Evolutionary conservation across 225 moss, liverwort and hornwort genomes (phyloP), one percentile per base, ranked within the genome.

Genomic region (Physcomitrellopsis africana): DNA sequence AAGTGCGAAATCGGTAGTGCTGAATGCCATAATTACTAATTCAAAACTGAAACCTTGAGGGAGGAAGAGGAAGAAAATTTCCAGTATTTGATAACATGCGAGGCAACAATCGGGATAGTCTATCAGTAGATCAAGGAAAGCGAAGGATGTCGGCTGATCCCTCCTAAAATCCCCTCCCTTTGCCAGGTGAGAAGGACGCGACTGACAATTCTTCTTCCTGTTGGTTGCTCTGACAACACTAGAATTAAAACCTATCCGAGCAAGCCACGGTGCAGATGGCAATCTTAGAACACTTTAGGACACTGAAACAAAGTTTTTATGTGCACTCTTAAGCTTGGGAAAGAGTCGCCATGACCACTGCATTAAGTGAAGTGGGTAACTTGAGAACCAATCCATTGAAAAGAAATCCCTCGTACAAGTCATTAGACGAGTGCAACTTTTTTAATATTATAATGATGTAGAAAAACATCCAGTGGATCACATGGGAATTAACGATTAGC

Each of bases 381-480:
- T 70, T 65, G 77, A 69, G 65, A 57, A 68, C 72, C 51, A 79
- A 72, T 68, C 70, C 65, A 71, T 57, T 77, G 44, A 66, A 16
- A 59, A 59, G 26, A 72, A 72, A 80, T 43, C 48, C 63, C 65
- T 51, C 60, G 46, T 18, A 4, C 43, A 62, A 27, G 61, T 70
- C 61, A 29, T 15, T 44, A 51, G 53, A 13, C 67, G 46, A 27
- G 18, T 22, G 9, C 2, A 51, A 73, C 61, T 63, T 61, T 29
- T 66, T 18, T 58, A 60, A 19, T 17, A 43, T 7, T 52, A 46
- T 0, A 29, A 29, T 12, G 53, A 42, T 46, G 57, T 60, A 12
- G 57, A 74, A 59, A 49, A 47, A 62, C 48, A 73, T 77, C 49
- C 22, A 49, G 48, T 27, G 43, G 51, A 22, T 29, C 51, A 18